These are phyloP conservation scores for Yarrowia yakushimensis DNA, from an alignment of 805 yeast species.

Conservation along the genomic window DNA sequence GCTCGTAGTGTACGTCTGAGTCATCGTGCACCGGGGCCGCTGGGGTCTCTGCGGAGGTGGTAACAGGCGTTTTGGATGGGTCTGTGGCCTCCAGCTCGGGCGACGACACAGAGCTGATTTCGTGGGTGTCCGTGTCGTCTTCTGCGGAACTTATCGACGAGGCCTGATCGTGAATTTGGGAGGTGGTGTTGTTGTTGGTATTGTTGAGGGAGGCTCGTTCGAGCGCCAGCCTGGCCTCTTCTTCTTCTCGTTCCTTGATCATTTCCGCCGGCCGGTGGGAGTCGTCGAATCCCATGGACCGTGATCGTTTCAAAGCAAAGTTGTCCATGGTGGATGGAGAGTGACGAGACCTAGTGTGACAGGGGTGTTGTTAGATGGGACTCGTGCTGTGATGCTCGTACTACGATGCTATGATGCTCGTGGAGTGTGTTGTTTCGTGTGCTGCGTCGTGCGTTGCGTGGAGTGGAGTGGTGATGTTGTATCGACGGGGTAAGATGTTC, in stretches of 20 bases:
- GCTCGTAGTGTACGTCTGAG: constrained; percentile 71
- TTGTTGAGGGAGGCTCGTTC: constrained; percentile 6
- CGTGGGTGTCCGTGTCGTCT: constrained; percentile 22
- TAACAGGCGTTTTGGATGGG: neutral
- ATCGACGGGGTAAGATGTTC: neutral
- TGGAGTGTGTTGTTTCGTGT: neutral
- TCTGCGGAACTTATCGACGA: constrained; percentile 15
- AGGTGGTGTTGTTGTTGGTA: neutral
- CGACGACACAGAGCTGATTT: constrained; percentile 24
- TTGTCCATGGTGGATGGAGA: neutral
- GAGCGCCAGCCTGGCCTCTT: constrained; percentile 15
- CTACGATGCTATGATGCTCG: neutral
- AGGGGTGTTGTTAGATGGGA: neutral
- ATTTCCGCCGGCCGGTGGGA: constrained; percentile 24
- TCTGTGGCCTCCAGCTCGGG: constrained; percentile 33
- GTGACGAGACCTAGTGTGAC: neutral
- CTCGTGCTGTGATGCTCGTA: neutral
- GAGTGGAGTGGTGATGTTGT: neutral
- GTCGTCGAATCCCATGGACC: constrained; percentile 25
- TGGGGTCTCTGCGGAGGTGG: neutral
- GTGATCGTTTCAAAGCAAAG: constrained; percentile 23
- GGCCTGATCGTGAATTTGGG: neutral
- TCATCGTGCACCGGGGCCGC: constrained; percentile 51
- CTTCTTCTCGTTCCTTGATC: constrained; percentile 20
- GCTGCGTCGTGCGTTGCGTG: neutral